Conservation (phyloP, 2,329 filamentous ascomycete genomes). For the Penicillium thymicola region DNA sequence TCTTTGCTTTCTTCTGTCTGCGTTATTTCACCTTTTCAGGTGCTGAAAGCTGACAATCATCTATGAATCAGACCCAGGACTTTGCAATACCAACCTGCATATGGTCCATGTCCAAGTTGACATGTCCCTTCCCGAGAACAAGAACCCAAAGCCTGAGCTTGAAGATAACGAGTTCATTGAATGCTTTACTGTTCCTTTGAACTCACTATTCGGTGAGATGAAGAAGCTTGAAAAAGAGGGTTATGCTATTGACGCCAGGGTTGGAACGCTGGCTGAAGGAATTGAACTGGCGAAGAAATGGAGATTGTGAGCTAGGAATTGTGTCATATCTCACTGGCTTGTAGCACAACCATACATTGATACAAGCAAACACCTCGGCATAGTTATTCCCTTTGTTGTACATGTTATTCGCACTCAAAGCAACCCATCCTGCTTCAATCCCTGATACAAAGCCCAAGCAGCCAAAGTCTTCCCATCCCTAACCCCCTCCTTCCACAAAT, state of each 20-base stretch:
- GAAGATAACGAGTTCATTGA: slow-evolving; percentile 83
- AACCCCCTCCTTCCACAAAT: slow-evolving; percentile 54
- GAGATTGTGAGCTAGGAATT: slow-evolving; percentile 16
- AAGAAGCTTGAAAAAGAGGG: slow-evolving; percentile 66
- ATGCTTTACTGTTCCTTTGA: slow-evolving; percentile 66
- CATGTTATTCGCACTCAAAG: slow-evolving; percentile 26
- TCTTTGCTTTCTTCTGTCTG: neutral
- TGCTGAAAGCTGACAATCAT: neutral
- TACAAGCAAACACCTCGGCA: neutral
- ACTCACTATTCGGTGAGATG: slow-evolving; percentile 63
- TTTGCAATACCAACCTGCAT: slow-evolving; percentile 50
- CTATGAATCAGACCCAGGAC: slow-evolving; percentile 43
- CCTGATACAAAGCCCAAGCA: slow-evolving; percentile 55
- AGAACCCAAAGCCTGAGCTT: slow-evolving; percentile 64
- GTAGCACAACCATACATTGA: neutral
- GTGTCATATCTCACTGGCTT: neutral
- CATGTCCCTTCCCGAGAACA: slow-evolving; percentile 65
- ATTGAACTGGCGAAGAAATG: slow-evolving; percentile 65
- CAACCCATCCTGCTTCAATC: slow-evolving; percentile 48
- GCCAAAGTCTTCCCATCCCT: slow-evolving; percentile 57
- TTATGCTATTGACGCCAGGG: slow-evolving; percentile 74
- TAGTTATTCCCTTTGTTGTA: neutral
- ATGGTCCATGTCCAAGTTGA: slow-evolving; percentile 71
- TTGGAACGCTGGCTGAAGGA: slow-evolving; percentile 74
- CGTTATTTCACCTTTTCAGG: neutral